Evolutionary conservation across 2,329 filamentous ascomycete genomes (phyloP).

Genomic region (Geosmithia flava): DNA sequence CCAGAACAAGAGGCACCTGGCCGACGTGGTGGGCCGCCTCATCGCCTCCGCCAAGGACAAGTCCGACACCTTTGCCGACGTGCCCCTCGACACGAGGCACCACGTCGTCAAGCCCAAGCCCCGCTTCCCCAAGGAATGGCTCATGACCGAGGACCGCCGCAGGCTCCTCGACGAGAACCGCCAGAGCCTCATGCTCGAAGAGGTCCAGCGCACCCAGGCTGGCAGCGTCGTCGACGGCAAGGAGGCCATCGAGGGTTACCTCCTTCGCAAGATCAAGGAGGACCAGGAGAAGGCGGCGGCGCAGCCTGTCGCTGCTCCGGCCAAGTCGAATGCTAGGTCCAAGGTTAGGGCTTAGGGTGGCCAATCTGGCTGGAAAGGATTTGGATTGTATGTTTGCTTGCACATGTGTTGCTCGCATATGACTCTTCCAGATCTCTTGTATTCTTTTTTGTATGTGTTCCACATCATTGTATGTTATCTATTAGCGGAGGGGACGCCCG

Average conservation of each 20-base stretch:
- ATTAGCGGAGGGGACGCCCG: no score
- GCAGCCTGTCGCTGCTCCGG: conserved; percentile 1
- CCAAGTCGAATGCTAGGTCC: conserved; percentile 1
- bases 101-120: conserved; percentile 57
- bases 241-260: conserved; percentile 27
- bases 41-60: conserved; percentile 65
- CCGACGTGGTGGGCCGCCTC: conserved; percentile 62
- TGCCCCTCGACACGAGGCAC: conserved; percentile 83
- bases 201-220: conserved; percentile 38
- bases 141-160: conserved; percentile 58
- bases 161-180: conserved; percentile 52
- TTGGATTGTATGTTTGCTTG: no score
- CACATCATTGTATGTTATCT: no score
- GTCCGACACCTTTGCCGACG: conserved; percentile 69
- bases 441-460: no score
- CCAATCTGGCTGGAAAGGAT: no score
- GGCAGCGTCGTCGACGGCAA: conserved; percentile 49
- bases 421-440: no score
- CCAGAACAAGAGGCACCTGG: conserved; percentile 94
- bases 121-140: conserved; percentile 74
- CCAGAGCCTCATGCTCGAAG: conserved; percentile 33
- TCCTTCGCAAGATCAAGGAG: conserved; percentile 18
- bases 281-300: conserved; percentile 19
- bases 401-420: no score
- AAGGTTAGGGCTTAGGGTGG: not conserved